Conservation (phyloP, 1,139 yeast genomes). For the Sugiyamaella novakii region DNA sequence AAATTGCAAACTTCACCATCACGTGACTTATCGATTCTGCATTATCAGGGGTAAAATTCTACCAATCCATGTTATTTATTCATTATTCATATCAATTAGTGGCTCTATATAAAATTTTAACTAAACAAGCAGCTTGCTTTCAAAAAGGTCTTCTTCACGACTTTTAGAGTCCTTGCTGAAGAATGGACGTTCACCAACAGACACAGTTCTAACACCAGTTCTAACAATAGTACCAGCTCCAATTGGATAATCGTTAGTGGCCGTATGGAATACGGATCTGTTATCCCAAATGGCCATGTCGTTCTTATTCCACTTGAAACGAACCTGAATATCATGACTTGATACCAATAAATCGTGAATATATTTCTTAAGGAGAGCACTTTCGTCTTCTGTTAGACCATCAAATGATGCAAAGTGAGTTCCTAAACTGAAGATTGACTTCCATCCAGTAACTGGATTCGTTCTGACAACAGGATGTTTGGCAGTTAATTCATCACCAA, state of each 20-base stretch:
- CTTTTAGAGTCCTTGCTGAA: constrained; percentile 23
- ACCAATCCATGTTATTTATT: not conserved
- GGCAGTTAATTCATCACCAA: constrained; percentile 37
- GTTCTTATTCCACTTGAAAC: constrained; percentile 58
- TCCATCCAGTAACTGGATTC: constrained; percentile 55
- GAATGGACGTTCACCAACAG: constrained; percentile 36
- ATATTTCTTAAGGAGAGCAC: constrained; percentile 46
- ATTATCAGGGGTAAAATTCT: not conserved
- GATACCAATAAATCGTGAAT: constrained; percentile 48
- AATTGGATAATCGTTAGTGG: constrained; percentile 30
- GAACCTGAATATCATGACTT: constrained; percentile 42
- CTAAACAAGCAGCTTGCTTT: constrained; percentile 5
- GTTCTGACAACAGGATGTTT: constrained; percentile 51
- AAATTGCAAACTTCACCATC: not conserved
- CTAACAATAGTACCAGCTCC: constrained; percentile 30
- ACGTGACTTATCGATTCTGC: not conserved
- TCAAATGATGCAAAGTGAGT: constrained; percentile 46
- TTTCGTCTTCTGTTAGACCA: constrained; percentile 48
- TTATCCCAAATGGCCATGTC: constrained; percentile 54
- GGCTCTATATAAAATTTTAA: too few species aligned
- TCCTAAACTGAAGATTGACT: constrained; percentile 49
- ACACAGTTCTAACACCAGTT: constrained; percentile 28
- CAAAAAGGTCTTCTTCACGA: constrained; percentile 25
- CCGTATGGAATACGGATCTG: constrained; percentile 40
- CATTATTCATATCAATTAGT: too few species aligned